Conservation (phyloP, 202 grass and related monocot species). For the Elaeis oleifera region DNA sequence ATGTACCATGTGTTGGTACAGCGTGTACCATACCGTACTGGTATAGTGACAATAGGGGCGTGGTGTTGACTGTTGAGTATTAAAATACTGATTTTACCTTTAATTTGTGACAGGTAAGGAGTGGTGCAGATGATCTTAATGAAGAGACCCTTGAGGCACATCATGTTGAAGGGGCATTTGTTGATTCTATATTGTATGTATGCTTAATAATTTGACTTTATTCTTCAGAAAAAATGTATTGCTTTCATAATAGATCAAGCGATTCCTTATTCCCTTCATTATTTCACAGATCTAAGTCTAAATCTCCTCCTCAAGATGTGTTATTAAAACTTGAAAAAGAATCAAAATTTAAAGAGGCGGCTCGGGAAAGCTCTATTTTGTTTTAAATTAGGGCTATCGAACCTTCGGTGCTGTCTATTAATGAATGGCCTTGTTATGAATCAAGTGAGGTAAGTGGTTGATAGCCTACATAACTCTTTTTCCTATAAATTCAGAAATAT, state of each 20-base stretch:
- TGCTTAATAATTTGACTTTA: conserved; percentile 11
- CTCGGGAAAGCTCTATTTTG: conserved; percentile 78
- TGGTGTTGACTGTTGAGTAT: no score
- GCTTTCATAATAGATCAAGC: no score
- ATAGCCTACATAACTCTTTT: conserved; percentile 24
- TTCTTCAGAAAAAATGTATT: no score
- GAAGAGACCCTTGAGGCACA: conserved; percentile 76
- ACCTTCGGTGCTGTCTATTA: conserved; percentile 68
- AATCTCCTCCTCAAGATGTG: conserved; percentile 89
- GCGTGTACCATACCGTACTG: no score
- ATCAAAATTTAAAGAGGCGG: conserved; percentile 57
- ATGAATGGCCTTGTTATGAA: conserved; percentile 97
- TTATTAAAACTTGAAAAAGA: conserved; percentile 71
- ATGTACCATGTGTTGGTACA: no score
- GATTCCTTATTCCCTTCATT: neutral
- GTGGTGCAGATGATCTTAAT: conserved; percentile 48
- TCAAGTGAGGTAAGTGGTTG: conserved; percentile 60
- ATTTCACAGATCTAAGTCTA: conserved; percentile 60
- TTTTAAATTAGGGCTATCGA: conserved; percentile 89
- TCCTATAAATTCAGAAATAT: conserved; percentile 14
- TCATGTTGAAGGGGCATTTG: conserved; percentile 87
- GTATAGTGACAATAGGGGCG: no score
- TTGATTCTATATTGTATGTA: conserved; percentile 77
- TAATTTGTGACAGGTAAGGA: conserved; percentile 57
- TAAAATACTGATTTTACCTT: no score